Evolutionary conservation across 169 alveolate genomes (phyloP).

Genomic region (Eimeria sp.): DNA sequence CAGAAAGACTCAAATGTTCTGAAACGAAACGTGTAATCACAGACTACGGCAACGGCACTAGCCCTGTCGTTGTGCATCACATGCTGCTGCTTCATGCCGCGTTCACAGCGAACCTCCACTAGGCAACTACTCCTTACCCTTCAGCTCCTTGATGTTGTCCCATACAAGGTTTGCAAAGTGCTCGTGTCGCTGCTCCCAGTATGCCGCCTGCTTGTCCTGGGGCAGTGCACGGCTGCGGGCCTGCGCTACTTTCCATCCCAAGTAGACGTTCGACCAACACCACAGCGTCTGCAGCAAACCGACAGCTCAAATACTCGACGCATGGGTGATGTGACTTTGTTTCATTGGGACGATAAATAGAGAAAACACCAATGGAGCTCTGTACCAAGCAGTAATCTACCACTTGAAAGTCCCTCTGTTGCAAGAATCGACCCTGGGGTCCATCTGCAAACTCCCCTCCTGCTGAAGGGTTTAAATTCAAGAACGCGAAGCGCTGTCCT

Average conservation of each 20-base stretch:
- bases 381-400: not conserved
- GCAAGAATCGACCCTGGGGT: not conserved
- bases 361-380: not conserved
- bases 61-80: not conserved
- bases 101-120: not conserved
- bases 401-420: not conserved
- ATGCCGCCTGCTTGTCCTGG: conserved; percentile 89
- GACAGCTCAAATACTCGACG: not conserved
- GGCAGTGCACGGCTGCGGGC: conserved; percentile 89
- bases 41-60: not conserved
- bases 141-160: conserved; percentile 91
- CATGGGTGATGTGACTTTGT: not conserved
- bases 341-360: not conserved
- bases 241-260: conserved; percentile 91
- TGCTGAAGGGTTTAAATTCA: not conserved
- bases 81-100: not conserved
- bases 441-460: not conserved
- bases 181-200: conserved; percentile 94
- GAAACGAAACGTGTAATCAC: not conserved
- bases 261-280: conserved; percentile 92
- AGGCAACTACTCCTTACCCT: conserved; percentile 83
- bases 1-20: not conserved
- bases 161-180: conserved; percentile 93
- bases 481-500: not conserved
- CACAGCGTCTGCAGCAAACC: conserved; percentile 88